phyloP scores from a whole-genome alignment of 2,329 filamentous ascomycete genomes.

The Trichoderma sp. region DNA sequence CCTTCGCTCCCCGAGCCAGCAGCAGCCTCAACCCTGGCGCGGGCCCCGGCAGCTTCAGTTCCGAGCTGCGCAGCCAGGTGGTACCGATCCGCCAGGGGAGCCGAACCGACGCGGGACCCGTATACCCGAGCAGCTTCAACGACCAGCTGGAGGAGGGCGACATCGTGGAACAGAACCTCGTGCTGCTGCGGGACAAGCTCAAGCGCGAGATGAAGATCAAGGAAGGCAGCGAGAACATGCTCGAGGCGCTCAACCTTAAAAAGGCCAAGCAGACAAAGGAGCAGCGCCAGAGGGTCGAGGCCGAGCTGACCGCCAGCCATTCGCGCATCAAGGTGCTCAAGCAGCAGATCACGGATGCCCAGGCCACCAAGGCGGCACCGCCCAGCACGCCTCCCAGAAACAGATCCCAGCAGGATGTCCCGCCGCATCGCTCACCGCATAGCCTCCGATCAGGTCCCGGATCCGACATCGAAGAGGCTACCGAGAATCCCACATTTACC shows the following conservation, averaged over 20 bases:
- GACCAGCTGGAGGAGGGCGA: constrained; percentile 67
- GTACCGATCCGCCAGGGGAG: constrained; percentile 44
- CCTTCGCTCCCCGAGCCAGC: constrained; percentile 66
- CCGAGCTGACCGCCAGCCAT: constrained; percentile 88
- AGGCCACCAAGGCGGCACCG: constrained; percentile 52
- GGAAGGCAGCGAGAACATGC: constrained; percentile 94
- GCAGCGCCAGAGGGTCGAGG: constrained; percentile 76
- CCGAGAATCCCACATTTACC: constrained; percentile 88
- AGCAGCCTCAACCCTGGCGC: constrained; percentile 73
- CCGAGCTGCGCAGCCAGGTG: constrained; percentile 76
- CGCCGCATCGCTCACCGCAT: constrained; percentile 57
- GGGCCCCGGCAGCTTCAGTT: constrained; percentile 83
- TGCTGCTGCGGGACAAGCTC: constrained; percentile 77
- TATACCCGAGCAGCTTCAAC: constrained; percentile 46
- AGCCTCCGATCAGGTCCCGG: constrained; percentile 59
- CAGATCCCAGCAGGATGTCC: constrained; percentile 50
- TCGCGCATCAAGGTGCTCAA: constrained; percentile 64
- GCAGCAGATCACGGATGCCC: constrained; percentile 62
- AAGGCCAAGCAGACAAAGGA: constrained; percentile 95
- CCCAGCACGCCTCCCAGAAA: constrained; percentile 56
- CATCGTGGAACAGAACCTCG: constrained; percentile 72
- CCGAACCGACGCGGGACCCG: constrained; percentile 42
- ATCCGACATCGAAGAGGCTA: constrained; percentile 67
- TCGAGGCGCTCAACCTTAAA: constrained; percentile 91
- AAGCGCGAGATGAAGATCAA: constrained; percentile 98